Conservation (phyloP, 306 rosid genomes). For the Vigna trinervia region DNA sequence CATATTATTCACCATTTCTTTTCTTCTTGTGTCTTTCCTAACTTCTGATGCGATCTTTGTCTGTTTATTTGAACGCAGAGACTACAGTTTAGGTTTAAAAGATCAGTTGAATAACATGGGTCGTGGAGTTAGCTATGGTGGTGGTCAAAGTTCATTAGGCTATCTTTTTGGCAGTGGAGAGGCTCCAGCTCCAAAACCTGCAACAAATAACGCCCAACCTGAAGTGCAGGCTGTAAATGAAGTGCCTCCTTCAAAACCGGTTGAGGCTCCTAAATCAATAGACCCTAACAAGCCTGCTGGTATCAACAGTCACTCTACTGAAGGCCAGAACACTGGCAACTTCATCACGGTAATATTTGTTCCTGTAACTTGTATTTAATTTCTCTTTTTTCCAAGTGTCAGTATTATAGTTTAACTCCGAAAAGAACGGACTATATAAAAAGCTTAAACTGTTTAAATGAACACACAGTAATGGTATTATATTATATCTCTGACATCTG, state of each 20-base stretch:
- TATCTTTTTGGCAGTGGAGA: constrained; percentile 97
- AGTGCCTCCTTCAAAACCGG: constrained; percentile 69
- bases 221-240: constrained; percentile 56
- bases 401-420: background rate
- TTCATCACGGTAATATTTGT: constrained; percentile 77
- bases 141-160: constrained; percentile 98
- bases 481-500: background rate
- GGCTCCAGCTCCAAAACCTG: constrained; percentile 65
- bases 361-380: constrained; percentile 10
- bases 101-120: constrained; percentile 72
- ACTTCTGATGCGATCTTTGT: constrained; percentile 24
- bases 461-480: background rate
- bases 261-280: constrained; percentile 51
- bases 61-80: constrained; percentile 41
- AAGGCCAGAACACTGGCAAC: constrained; percentile 97
- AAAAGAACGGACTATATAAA: background rate
- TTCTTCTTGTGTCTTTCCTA: constrained; percentile 29
- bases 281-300: constrained; percentile 93
- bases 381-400: constrained; percentile 19
- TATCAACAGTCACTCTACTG: constrained; percentile 83
- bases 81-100: constrained; percentile 36
- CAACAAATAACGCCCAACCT: constrained; percentile 56
- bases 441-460: background rate
- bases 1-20: background rate
- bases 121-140: constrained; percentile 98